Evolutionary conservation across 345 rosid genomes (phyloP).

Genomic region (Cochlearia excelsa): DNA sequence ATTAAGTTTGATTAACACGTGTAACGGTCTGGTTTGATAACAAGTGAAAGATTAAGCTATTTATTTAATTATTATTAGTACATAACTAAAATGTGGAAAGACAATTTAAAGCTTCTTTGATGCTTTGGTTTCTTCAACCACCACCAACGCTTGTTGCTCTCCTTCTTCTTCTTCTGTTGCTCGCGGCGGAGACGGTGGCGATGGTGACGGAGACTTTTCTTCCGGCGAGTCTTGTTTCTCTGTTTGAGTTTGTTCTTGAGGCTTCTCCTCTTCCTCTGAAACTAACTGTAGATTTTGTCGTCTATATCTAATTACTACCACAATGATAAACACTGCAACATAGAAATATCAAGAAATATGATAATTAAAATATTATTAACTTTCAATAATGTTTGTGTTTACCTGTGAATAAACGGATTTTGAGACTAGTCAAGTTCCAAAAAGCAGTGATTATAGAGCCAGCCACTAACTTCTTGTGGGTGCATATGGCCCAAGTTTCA

Average conservation of each 20-base stretch:
- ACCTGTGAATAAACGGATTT: slow-evolving; percentile 81
- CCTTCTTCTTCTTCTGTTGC: slow-evolving; percentile 28
- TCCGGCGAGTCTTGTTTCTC: slow-evolving; percentile 11
- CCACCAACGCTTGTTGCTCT: slow-evolving; percentile 51
- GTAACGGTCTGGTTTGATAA: no score
- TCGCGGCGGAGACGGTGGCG: not conserved
- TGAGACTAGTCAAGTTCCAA: slow-evolving; percentile 84
- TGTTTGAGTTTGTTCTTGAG: slow-evolving; percentile 25
- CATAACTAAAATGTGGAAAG: no score
- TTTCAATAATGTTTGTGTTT: not conserved
- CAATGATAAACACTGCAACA: slow-evolving; percentile 67
- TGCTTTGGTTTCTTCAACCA: slow-evolving; percentile 28
- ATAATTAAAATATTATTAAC: not conserved
- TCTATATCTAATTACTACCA: slow-evolving; percentile 64
- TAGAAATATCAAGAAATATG: not conserved
- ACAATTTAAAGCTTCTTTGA: slow-evolving; percentile 27
- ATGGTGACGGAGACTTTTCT: not conserved
- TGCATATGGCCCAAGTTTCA: slow-evolving; percentile 73
- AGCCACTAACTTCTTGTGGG: slow-evolving; percentile 83
- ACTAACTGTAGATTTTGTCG: slow-evolving; percentile 48
- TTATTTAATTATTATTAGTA: no score
- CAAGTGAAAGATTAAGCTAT: no score
- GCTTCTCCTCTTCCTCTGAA: slow-evolving; percentile 36
- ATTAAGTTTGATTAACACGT: no score
- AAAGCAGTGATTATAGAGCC: slow-evolving; percentile 73